Conservation (phyloP, 192 early-diverging fungal species). For the Linnemannia zychae region DNA sequence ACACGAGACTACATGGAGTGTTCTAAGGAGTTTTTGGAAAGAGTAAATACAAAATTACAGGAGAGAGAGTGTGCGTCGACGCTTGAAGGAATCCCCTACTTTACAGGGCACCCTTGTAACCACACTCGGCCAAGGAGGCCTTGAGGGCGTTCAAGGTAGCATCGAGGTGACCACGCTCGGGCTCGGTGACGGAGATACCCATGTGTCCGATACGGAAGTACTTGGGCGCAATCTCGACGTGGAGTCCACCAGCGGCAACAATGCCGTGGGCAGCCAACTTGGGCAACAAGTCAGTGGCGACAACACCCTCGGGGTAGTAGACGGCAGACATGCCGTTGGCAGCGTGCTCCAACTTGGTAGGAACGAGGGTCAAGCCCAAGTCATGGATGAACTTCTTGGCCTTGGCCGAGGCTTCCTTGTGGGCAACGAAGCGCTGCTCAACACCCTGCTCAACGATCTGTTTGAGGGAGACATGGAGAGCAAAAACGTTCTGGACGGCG, state of each 20-base stretch:
- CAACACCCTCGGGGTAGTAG: conserved; percentile 87
- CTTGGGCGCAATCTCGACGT: conserved; percentile 78
- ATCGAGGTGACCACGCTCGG: conserved; percentile 72
- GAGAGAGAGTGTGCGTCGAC: background rate
- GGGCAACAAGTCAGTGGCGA: conserved; percentile 78
- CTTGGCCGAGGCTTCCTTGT: conserved; percentile 73
- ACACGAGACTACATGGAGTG: conserved; percentile 9
- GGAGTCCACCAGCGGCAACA: conserved; percentile 93
- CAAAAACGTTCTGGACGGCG: conserved; percentile 89
- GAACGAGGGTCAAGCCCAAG: conserved; percentile 82
- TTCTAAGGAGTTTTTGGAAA: background rate
- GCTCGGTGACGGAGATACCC: conserved; percentile 80
- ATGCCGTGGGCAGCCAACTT: conserved; percentile 82
- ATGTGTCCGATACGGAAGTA: conserved; percentile 96
- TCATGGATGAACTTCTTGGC: conserved; percentile 79
- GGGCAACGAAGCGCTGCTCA: conserved; percentile 82
- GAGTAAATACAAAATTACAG: conserved; percentile 4
- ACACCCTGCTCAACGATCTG: conserved; percentile 73
- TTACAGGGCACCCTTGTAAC: conserved; percentile 58
- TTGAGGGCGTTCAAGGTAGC: conserved; percentile 72
- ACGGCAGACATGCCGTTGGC: conserved; percentile 84
- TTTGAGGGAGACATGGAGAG: conserved; percentile 85
- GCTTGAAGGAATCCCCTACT: background rate
- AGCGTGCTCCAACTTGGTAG: conserved; percentile 61
- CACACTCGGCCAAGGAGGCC: conserved; percentile 66